phyloP scores from a whole-genome alignment of 495 filamentous ascomycete genomes.

The Neurospora sublineolata region DNA sequence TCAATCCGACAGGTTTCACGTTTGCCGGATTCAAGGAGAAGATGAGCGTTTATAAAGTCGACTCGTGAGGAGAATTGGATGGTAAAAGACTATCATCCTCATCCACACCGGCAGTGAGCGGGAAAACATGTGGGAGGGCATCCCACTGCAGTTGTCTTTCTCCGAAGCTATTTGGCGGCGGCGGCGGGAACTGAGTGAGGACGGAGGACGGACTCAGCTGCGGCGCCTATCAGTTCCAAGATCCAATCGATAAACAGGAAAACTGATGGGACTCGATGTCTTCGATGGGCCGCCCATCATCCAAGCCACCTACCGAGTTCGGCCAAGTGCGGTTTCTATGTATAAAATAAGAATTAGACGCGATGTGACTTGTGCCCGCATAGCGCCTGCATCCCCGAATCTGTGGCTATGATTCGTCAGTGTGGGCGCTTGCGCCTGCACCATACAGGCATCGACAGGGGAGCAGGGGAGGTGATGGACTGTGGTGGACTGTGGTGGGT shows the following conservation, averaged over 20 bases:
- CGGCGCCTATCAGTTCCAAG: background rate
- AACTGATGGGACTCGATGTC: background rate
- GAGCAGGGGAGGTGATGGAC: background rate
- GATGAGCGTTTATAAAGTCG: background rate
- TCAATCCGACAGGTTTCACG: background rate
- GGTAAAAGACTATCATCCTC: background rate
- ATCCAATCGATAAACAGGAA: background rate
- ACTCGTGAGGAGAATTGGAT: background rate
- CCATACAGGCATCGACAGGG: conserved; percentile 9
- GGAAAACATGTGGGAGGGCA: background rate
- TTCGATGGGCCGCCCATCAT: background rate
- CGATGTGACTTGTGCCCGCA: conserved; percentile 23
- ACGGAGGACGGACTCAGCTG: background rate
- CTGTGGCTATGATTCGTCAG: conserved; percentile 9
- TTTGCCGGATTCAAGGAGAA: background rate
- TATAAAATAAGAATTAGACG: conserved; percentile 16
- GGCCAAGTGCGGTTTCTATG: background rate
- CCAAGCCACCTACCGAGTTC: background rate
- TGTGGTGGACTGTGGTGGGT: background rate
- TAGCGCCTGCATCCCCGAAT: conserved; percentile 5
- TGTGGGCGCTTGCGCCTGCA: conserved; percentile 26
- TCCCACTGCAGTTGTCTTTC: background rate
- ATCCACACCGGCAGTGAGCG: background rate
- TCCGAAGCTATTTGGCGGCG: background rate
- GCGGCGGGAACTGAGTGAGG: background rate